Base-by-base conservation (phyloP, 2,329 filamentous ascomycete genomes). In the Colletotrichum tanaceti region DNA sequence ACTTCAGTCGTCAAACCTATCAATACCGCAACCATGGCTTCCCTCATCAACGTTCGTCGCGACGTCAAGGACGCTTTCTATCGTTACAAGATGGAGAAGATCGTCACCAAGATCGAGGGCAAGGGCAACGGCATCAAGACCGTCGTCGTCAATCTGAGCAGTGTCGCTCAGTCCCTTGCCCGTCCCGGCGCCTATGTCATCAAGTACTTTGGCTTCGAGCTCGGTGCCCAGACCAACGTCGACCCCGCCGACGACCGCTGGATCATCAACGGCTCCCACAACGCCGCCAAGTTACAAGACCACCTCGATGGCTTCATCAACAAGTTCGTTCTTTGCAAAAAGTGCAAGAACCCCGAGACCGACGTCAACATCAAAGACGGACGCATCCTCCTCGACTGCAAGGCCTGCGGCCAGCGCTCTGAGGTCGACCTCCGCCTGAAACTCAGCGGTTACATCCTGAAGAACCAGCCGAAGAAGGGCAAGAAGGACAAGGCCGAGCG, bases 71-170 rank as follows among this genome's bases (percentile, higher is more conserved):
- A 99, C 85, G 92, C 92, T 84, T 99, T 98, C 90, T 99, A 99
- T 86, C 96, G 96, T 82, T 99, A 99, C 91, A 99, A 99, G 90
- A 99, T 99, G 96, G 96, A 98, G 86, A 91, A 90, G 76, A 86
- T 99, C 80, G 93, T 97, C 87, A 97, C 96, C 82, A 99, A 99
- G 88, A 97, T 99, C 77, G 96, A 99, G 85, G 96, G 96, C 84
- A 99, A 99, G 85, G 96, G 96, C 75, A 99, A 99, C 85, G 96
- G 96, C 79, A 99, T 99, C 90, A 99, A 99, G 87, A 99, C 75
- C 76, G 96, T 99, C 78, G 91, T 99, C 75, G 93, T 97, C 88
- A 99, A 99, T 83, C 85, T 99, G 79, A 93, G 90, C 87, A 97
- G 93, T 79, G 94, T 99, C 75, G 94, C 95, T 76, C 87, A 92